Percentiles rank a stretch among this genome's conserved stretches.
phyloP scores from a whole-genome alignment of 169 alveolate genomes.

The Plasmodium gallinaceum region DNA sequence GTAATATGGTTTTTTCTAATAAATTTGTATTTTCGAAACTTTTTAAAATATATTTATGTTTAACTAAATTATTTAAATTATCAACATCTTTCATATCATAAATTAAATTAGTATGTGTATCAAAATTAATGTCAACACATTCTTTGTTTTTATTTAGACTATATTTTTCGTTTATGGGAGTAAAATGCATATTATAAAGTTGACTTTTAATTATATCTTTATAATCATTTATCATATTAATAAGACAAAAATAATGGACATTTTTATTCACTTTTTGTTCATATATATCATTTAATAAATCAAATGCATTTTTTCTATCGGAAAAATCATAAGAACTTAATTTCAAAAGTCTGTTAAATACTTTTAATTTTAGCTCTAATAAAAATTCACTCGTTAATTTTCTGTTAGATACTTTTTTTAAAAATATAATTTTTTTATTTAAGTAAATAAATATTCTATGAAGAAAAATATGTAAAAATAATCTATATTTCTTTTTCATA shows the following conservation, averaged over 20 bases:
- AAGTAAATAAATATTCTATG: slow-evolving; percentile 30
- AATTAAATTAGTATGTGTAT: not conserved
- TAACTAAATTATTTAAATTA: not conserved
- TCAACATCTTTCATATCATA: not conserved
- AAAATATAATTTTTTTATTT: slow-evolving; percentile 55
- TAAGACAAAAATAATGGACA: slow-evolving; percentile 35
- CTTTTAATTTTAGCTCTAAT: slow-evolving; percentile 40
- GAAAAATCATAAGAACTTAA: slow-evolving; percentile 50
- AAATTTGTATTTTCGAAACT: not conserved
- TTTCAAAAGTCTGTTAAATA: slow-evolving; percentile 56
- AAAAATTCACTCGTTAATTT: not conserved
- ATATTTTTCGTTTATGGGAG: not conserved
- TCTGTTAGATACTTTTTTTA: slow-evolving; percentile 16
- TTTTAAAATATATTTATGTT: not conserved
- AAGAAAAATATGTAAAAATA: slow-evolving; percentile 26
- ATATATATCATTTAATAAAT: slow-evolving; percentile 34
- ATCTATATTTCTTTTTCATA: slow-evolving; percentile 19
- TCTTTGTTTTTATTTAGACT: not conserved
- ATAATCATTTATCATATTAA: slow-evolving; percentile 24
- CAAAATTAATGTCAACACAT: not conserved
- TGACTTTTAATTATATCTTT: slow-evolving; percentile 25
- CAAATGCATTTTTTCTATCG: slow-evolving; percentile 38
- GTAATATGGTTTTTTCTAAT: slow-evolving; percentile 2
- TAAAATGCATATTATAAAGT: slow-evolving; percentile 11
- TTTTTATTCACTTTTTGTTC: slow-evolving; percentile 34